These are phyloP conservation scores for Persicaria maculosa DNA, from an alignment of 148 eudicot genomes.

Conservation along the genomic window DNA sequence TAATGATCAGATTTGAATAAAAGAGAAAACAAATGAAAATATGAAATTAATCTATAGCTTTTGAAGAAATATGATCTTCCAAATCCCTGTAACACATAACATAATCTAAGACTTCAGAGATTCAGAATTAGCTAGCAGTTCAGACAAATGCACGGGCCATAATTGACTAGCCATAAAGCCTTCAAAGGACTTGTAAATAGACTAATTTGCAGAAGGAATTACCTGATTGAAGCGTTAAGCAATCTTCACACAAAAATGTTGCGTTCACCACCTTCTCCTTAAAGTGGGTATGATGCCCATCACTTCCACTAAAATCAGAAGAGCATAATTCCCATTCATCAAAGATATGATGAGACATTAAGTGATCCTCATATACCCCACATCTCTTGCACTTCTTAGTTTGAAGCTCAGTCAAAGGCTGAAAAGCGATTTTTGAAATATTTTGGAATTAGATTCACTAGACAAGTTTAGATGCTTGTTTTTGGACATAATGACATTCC, in stretches of 20 bases:
- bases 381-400: slow-evolving; percentile 86
- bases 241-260: slow-evolving; percentile 50
- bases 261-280: slow-evolving; percentile 59
- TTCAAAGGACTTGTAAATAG: too few species aligned
- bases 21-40: too few species aligned
- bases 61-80: too few species aligned
- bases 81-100: not conserved
- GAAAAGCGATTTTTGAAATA: slow-evolving; percentile 9
- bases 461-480: not conserved
- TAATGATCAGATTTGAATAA: too few species aligned
- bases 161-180: too few species aligned
- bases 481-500: not conserved
- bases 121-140: not conserved
- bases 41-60: too few species aligned
- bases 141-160: not conserved
- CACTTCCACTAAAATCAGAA: slow-evolving; percentile 46
- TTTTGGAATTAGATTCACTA: not conserved
- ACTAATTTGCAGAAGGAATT: not conserved
- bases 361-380: slow-evolving; percentile 51
- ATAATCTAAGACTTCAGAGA: not conserved
- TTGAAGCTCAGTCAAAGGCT: slow-evolving; percentile 66
- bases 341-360: slow-evolving; percentile 42
- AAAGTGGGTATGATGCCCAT: slow-evolving; percentile 43
- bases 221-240: slow-evolving; percentile 39
- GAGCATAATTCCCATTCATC: slow-evolving; percentile 96